These are phyloP conservation scores for Penicillium simplicissimum DNA, from an alignment of 495 filamentous ascomycete genomes.

Conservation along the genomic window DNA sequence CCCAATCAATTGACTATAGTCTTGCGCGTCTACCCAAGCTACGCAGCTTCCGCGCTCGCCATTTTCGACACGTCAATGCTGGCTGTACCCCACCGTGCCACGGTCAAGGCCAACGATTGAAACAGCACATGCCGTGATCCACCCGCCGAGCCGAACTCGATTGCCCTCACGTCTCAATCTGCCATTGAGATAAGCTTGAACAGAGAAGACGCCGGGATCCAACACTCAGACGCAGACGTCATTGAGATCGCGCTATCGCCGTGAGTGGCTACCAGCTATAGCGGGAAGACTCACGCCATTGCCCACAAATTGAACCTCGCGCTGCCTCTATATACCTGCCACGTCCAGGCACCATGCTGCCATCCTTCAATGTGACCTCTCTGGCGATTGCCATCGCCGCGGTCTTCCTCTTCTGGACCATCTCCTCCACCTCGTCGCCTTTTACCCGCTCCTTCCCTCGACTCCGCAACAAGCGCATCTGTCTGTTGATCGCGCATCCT, in stretches of 20 bases:
- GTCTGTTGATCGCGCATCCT: slow-evolving; percentile 91
- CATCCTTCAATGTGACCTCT: slow-evolving; percentile 31
- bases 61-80: slow-evolving; percentile 6
- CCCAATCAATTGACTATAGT: neutral
- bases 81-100: slow-evolving; percentile 23
- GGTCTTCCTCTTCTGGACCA: slow-evolving; percentile 47
- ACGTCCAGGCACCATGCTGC: slow-evolving; percentile 11
- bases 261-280: neutral
- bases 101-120: slow-evolving; percentile 15
- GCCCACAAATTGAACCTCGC: neutral
- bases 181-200: neutral
- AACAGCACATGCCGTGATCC: slow-evolving; percentile 12
- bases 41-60: neutral
- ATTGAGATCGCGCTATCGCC: neutral
- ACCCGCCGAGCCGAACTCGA: neutral
- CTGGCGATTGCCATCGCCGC: slow-evolving; percentile 36
- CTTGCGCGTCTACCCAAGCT: neutral
- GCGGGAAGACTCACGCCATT: neutral
- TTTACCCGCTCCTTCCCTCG: slow-evolving; percentile 67
- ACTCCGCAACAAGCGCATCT: slow-evolving; percentile 76
- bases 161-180: neutral
- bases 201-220: neutral
- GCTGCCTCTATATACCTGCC: neutral
- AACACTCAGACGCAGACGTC: neutral
- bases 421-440: slow-evolving; percentile 58